Conservation (phyloP, 2,329 filamentous ascomycete genomes). For the Cytospora mali region DNA sequence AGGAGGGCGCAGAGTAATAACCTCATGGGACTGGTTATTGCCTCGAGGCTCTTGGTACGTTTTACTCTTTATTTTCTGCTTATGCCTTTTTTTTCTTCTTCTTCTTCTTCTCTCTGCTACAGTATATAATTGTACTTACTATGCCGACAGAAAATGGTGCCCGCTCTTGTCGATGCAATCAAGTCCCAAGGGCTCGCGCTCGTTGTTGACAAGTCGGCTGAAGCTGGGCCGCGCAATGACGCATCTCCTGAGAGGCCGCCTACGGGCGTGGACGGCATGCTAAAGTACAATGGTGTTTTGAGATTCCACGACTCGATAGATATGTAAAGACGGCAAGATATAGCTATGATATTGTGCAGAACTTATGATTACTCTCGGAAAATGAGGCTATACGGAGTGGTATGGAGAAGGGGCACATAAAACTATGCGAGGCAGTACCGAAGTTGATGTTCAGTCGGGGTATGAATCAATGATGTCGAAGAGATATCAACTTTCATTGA, state of each 20-base stretch:
- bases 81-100: too few relatives aligned
- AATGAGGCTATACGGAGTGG: not conserved
- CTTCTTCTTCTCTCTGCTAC: constrained; percentile 6
- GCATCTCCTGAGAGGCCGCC: constrained; percentile 63
- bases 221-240: constrained; percentile 49
- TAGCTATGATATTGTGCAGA: too few relatives aligned
- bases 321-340: constrained; percentile 44
- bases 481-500: not conserved
- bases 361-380: too few relatives aligned
- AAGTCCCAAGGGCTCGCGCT: constrained; percentile 92
- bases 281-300: constrained; percentile 84
- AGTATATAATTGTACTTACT: constrained; percentile 21
- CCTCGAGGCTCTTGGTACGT: constrained; percentile 80
- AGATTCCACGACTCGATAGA: constrained; percentile 93
- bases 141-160: constrained; percentile 80
- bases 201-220: constrained; percentile 81
- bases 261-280: constrained; percentile 82
- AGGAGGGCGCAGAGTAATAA: constrained; percentile 94
- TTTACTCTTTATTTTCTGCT: not conserved
- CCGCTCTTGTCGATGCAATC: constrained; percentile 87
- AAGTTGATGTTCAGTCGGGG: not conserved
- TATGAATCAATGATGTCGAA: not conserved
- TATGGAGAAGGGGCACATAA: not conserved
- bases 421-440: not conserved
- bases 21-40: constrained; percentile 95